A percentile compares a stretch with the other conserved stretches of the same genome.
Evolutionary conservation across 1,284 basidiomycete genomes (phyloP).

Genomic region (Trichosporon sp.): DNA sequence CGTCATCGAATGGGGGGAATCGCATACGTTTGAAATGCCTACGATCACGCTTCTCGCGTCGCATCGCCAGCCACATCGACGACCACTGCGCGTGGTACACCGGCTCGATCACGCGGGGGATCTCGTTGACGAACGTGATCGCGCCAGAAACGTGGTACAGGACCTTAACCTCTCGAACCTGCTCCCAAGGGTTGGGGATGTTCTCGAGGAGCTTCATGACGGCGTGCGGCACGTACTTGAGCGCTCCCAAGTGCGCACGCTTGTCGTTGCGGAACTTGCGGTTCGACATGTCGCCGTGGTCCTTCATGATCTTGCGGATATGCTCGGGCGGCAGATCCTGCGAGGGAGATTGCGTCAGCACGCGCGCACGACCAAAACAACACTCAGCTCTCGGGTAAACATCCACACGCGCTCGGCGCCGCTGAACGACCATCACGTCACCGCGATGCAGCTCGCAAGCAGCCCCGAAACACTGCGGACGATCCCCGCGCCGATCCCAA

Average conservation of each 20-base stretch:
- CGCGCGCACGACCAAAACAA: not conserved
- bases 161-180: constrained; percentile 94
- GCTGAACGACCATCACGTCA: not conserved
- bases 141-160: constrained; percentile 99
- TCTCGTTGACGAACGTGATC: constrained; percentile 98
- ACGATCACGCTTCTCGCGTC: constrained; percentile 96
- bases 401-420: not conserved
- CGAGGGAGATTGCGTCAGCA: constrained; percentile 11
- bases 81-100: constrained; percentile 99
- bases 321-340: constrained; percentile 63
- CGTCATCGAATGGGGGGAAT: constrained; percentile 99
- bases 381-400: not conserved
- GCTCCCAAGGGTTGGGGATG: constrained; percentile 99
- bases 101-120: constrained; percentile 93
- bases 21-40: constrained; percentile 99
- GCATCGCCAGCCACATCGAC: constrained; percentile 99
- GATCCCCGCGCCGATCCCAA: not conserved
- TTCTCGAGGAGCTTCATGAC: constrained; percentile 99
- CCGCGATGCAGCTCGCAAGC: not conserved
- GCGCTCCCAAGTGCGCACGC: constrained; percentile 93
- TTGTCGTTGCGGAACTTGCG: constrained; percentile 98
- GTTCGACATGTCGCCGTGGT: constrained; percentile 95
- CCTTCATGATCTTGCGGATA: constrained; percentile 95
- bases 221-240: constrained; percentile 98
- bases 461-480: not conserved